These are phyloP conservation scores for Aspergillus sp. DNA, from an alignment of 2,329 filamentous ascomycete species.

Conservation along the genomic window DNA sequence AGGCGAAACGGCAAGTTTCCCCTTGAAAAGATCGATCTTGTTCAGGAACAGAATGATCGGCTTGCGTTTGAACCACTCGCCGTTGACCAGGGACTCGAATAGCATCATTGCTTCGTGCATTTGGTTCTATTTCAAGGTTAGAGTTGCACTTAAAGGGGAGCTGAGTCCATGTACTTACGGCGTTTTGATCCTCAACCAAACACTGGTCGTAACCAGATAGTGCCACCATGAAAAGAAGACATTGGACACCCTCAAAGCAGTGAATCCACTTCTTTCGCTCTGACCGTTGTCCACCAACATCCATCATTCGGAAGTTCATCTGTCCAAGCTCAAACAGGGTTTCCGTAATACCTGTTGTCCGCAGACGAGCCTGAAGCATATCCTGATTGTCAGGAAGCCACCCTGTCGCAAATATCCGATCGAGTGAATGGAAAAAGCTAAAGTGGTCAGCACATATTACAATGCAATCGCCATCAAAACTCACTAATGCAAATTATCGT, in stretches of 20 bases:
- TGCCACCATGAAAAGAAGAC: conserved; percentile 86
- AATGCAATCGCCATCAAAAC: conserved; percentile 28
- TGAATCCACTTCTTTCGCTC: conserved; percentile 98
- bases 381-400: conserved; percentile 94
- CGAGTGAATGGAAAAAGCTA: conserved; percentile 78
- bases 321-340: conserved; percentile 89
- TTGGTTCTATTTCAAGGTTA: conserved; percentile 61
- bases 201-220: conserved; percentile 97
- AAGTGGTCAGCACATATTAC: conserved; percentile 5
- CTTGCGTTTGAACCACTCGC: conserved; percentile 79
- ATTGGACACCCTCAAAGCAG: conserved; percentile 91
- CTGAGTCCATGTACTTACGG: conserved; percentile 55
- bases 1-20: conserved; percentile 66
- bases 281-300: conserved; percentile 85
- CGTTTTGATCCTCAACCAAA: conserved; percentile 91
- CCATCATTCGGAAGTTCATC: conserved; percentile 94
- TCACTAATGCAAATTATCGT: conserved; percentile 93
- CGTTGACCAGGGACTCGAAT: conserved; percentile 81
- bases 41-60: conserved; percentile 81
- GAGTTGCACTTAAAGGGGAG: conserved; percentile 3
- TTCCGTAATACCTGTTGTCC: conserved; percentile 94
- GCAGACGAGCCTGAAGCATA: conserved; percentile 80
- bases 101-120: conserved; percentile 87
- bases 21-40: conserved; percentile 81
- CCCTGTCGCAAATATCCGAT: conserved; percentile 68